A percentile compares a stretch with the other conserved stretches of the same genome.
These are phyloP conservation scores for Entomortierella chlamydospora DNA, from an alignment of 192 early-diverging fungal genomes.

Conservation along the genomic window DNA sequence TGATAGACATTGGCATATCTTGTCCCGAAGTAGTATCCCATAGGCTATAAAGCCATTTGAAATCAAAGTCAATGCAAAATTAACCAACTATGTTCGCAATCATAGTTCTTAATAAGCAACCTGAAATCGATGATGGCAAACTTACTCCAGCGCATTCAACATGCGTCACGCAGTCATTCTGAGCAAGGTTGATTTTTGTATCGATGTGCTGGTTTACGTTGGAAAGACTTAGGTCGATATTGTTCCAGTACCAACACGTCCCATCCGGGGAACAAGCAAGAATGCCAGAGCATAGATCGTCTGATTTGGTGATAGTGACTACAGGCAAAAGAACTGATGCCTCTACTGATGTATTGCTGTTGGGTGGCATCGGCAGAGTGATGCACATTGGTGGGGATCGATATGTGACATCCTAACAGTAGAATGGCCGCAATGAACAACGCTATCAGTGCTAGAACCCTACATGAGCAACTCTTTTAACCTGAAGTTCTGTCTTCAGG, in stretches of 20 bases:
- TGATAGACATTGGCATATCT: constrained; percentile 26
- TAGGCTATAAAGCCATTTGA: constrained; percentile 21
- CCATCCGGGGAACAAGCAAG: constrained; percentile 49
- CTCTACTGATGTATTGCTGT: constrained; percentile 23
- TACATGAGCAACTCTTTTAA: no score
- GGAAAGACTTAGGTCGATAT: constrained; percentile 49
- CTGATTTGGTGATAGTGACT: constrained; percentile 46
- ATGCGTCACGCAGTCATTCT: constrained; percentile 30
- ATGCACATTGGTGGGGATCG: constrained; percentile 43
- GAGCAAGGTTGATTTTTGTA: constrained; percentile 30
- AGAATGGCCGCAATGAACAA: no score
- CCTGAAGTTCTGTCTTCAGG: no score
- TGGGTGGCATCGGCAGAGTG: constrained; percentile 47
- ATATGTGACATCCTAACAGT: constrained; percentile 21
- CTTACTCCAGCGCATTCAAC: constrained; percentile 52
- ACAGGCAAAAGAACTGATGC: constrained; percentile 24
- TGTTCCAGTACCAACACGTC: constrained; percentile 51
- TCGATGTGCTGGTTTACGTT: constrained; percentile 38
- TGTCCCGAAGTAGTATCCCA: constrained; percentile 46
- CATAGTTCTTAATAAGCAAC: no score
- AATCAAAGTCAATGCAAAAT: not conserved
- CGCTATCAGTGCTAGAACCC: no score
- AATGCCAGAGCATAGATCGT: constrained; percentile 30
- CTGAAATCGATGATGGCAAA: not conserved
- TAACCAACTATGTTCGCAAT: no score